phyloP scores from a whole-genome alignment of 108 stramenopile genomes.

The Nannochloropsis salina region DNA sequence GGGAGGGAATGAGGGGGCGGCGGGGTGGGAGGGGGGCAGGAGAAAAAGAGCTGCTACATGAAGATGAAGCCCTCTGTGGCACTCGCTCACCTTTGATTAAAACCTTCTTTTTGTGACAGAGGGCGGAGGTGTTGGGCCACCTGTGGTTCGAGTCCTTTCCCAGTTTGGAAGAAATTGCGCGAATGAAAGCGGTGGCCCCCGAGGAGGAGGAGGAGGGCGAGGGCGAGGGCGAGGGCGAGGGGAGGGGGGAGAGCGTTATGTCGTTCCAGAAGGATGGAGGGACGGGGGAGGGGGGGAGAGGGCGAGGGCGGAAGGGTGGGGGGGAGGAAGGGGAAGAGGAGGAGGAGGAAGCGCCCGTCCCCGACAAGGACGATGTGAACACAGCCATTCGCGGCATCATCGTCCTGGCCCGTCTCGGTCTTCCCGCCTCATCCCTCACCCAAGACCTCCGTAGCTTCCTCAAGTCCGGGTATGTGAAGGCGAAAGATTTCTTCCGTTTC shows the following conservation, averaged over 20 bases:
- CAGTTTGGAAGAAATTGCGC: not conserved
- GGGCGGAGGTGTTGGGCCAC: not conserved
- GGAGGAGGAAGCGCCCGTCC: no score
- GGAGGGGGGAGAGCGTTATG: not conserved
- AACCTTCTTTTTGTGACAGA: no score
- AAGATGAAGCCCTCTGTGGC: no score
- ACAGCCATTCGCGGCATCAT: not conserved
- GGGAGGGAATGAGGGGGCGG: no score
- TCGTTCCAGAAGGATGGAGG: not conserved
- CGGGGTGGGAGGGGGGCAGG: no score
- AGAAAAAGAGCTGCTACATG: no score
- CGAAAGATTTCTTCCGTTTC: not conserved
- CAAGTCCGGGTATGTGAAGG: not conserved
- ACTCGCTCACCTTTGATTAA: no score
- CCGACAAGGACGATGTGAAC: not conserved
- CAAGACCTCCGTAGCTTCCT: not conserved
- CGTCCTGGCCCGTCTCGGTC: not conserved
- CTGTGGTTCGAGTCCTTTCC: not conserved
- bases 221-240: not conserved
- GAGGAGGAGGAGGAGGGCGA: slow-evolving; percentile 1
- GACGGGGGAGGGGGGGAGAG: no score
- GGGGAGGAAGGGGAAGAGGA: no score
- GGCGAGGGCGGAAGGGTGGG: no score
- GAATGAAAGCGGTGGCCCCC: not conserved
- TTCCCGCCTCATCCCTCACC: not conserved